Evolutionary conservation across 2,329 filamentous ascomycete species (phyloP).

Genomic region (Colletotrichum sp.): DNA sequence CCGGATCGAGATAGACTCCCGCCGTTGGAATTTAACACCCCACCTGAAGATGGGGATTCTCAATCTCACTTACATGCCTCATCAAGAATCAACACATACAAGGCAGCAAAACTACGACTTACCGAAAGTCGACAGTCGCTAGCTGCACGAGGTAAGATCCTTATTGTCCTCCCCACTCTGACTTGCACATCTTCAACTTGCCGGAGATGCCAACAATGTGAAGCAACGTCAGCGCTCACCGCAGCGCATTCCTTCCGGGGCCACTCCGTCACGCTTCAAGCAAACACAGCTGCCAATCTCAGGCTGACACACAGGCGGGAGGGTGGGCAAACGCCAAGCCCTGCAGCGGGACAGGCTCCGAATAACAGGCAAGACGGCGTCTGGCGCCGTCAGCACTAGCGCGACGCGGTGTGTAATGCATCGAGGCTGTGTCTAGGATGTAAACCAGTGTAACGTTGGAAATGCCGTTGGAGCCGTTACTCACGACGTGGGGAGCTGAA

Average conservation of each 20-base stretch:
- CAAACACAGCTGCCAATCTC: not conserved
- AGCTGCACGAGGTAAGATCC: not conserved
- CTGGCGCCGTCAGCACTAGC: not conserved
- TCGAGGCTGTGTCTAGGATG: not conserved
- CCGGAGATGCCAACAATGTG: fast-evolving
- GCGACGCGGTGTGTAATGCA: not conserved
- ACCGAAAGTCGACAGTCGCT: not conserved
- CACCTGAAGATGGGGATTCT: not conserved
- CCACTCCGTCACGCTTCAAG: not conserved
- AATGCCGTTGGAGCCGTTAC: not conserved
- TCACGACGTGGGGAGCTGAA: not conserved
- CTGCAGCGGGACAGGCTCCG: not conserved
- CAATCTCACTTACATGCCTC: not conserved
- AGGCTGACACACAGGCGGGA: not conserved
- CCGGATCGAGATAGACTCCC: not conserved
- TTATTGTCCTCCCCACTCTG: not conserved
- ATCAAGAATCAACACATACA: not conserved
- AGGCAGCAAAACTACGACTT: not conserved
- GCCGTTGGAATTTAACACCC: not conserved
- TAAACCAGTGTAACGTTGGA: not conserved
- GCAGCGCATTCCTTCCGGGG: not conserved
- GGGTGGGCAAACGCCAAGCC: not conserved
- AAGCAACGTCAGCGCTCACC: not conserved
- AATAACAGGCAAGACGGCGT: not conserved
- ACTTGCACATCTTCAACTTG: not conserved